A percentile compares a stretch with the other conserved stretches of the same genome.
Evolutionary conservation across 805 yeast species (phyloP).

Genomic region (Yarrowia sp.): DNA sequence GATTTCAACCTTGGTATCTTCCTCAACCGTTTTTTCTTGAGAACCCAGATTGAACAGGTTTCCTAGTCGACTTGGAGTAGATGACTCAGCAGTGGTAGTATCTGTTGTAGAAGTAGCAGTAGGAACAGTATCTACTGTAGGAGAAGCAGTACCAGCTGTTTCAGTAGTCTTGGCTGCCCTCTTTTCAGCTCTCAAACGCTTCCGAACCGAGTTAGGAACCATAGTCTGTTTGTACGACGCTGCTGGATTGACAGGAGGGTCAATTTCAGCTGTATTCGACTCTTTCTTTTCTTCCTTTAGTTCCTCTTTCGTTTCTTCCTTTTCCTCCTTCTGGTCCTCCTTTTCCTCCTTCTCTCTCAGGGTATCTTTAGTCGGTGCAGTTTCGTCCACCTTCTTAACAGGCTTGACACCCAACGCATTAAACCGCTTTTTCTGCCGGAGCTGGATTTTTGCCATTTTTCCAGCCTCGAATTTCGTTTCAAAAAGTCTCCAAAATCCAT

Average conservation of each 20-base stretch:
- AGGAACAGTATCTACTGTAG: neutral
- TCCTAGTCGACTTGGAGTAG: neutral
- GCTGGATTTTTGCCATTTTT: neutral
- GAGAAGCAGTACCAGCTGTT: no score
- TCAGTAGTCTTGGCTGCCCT: neutral
- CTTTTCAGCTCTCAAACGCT: constrained; percentile 2
- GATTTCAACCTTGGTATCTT: neutral
- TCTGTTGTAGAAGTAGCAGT: neutral
- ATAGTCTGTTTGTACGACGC: constrained; percentile 2
- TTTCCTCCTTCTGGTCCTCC: neutral
- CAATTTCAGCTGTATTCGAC: neutral
- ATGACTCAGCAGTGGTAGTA: no score
- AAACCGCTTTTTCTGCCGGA: constrained; percentile 22
- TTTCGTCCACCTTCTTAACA: neutral
- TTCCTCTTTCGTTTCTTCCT: neutral
- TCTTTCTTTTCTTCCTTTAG: neutral
- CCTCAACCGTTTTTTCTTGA: neutral
- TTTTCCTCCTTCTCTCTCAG: neutral
- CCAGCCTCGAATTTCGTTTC: neutral
- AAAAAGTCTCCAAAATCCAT: neutral
- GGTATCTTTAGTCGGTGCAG: neutral
- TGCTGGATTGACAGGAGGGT: neutral
- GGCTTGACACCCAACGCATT: constrained; percentile 5
- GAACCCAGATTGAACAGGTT: constrained; percentile 1
- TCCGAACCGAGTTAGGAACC: constrained; percentile 7